Evolutionary conservation across 345 rosid genomes (phyloP).

Genomic region (Populus ilicifolia): DNA sequence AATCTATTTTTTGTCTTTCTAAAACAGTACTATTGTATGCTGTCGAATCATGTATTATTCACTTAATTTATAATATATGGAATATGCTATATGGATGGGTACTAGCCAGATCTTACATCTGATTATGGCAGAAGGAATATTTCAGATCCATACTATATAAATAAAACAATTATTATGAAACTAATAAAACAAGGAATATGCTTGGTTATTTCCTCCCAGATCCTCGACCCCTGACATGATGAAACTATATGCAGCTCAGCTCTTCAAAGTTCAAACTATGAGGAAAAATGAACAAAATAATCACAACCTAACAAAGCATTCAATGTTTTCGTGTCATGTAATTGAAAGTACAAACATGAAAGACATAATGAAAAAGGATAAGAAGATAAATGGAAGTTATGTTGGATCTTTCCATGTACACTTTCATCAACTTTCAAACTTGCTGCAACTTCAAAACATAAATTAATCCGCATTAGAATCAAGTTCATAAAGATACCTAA

Average conservation of each 20-base stretch:
- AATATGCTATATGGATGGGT: neutral
- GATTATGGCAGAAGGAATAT: neutral
- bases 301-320: neutral
- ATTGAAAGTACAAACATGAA: neutral
- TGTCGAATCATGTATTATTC: neutral
- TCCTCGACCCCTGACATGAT: neutral
- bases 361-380: neutral
- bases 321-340: neutral
- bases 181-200: neutral
- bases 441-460: neutral
- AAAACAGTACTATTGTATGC: neutral
- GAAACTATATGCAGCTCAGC: neutral
- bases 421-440: neutral
- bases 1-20: too few species aligned
- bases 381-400: too few species aligned
- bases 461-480: neutral
- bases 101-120: neutral
- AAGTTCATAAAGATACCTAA: neutral
- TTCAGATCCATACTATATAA: neutral
- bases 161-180: neutral
- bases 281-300: neutral
- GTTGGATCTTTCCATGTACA: too few species aligned
- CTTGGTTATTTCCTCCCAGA: neutral
- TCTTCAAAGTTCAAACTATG: neutral
- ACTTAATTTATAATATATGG: neutral